Evolutionary conservation across 495 filamentous ascomycete genomes (phyloP), one percentile per base, ranked within the genome.

Genomic region (Aspergillus egyptiacus): DNA sequence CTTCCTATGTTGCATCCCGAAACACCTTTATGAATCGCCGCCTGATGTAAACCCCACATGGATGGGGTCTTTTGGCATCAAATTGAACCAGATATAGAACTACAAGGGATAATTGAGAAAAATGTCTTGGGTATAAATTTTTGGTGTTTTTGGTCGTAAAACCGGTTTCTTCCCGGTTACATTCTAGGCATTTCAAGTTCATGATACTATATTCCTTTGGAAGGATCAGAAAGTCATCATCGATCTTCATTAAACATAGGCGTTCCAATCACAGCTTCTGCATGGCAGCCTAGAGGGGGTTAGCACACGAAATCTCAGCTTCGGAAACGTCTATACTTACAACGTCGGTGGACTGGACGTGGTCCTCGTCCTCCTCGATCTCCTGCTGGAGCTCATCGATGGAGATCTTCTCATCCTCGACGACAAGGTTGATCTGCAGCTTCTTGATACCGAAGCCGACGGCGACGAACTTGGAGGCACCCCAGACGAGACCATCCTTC

Each of bases 371-470:
- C 52, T 77, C 86, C 69, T 85, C 84, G 63, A 97, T 94, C 72
- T 86, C 60, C 54, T 80, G 77, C 78, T 96, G 84, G 61, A 98
- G 82, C 40, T 96, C 91, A 48, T 87, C 82, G 51, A 85, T 67
- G 46, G 87, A 90, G 63, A 98, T 67, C 78, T 97, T 97, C 46
- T 97, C 93, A 65, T 98, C 93, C 77, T 97, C 93, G 55, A 97
- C 77, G 56, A 97, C 90, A 53, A 96, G 67, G 81, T 86, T 97
- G 80, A 98, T 94, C 80, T 97, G 94, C 53, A 98, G 82, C 82
- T 97, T 97, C 84, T 93, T 96, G 78, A 98, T 95, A 74, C 94
- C 94, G 80, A 90, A 98, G 63, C 89, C 82, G 53, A 97, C 85
- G 46, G 90, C 66, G 32, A 95, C 85, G 51, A 95, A 73, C 77